These are phyloP conservation scores for Taphrina deformans DNA, from an alignment of 1,139 yeast genomes.

Conservation along the genomic window DNA sequence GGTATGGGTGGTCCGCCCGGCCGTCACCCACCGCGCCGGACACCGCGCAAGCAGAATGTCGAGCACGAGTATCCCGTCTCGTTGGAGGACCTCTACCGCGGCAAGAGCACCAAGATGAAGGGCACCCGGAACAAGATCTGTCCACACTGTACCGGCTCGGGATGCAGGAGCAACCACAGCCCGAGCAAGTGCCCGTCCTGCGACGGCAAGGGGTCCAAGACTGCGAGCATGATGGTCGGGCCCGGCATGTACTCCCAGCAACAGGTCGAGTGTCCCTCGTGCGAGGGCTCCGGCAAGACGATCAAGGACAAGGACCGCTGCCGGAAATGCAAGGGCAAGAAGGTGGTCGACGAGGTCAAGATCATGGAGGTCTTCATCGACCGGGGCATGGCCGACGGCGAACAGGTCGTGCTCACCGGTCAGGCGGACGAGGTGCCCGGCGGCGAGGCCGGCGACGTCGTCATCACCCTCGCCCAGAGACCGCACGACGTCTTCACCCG, in stretches of 20 bases:
- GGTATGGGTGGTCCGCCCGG: constrained; percentile 37
- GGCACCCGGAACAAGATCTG: constrained; percentile 75
- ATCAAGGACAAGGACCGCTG: constrained; percentile 65
- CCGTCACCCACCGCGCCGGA: constrained; percentile 27
- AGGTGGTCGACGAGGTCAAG: constrained; percentile 65
- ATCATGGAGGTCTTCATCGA: constrained; percentile 75
- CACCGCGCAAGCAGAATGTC: constrained; percentile 53
- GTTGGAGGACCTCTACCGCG: constrained; percentile 75
- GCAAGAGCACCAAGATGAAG: constrained; percentile 74
- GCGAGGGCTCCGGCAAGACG: constrained; percentile 70
- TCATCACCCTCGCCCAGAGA: constrained; percentile 58
- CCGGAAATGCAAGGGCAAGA: constrained; percentile 69
- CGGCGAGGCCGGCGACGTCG: constrained; percentile 73
- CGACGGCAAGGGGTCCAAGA: constrained; percentile 67
- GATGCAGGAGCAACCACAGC: constrained; percentile 58
- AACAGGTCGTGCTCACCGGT: constrained; percentile 59
- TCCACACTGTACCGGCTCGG: constrained; percentile 43
- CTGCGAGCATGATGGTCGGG: constrained; percentile 58
- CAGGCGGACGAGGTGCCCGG: constrained; percentile 82
- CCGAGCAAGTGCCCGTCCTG: constrained; percentile 64
- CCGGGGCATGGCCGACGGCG: constrained; percentile 68
- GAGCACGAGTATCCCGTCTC: constrained; percentile 62
- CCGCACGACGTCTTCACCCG: constrained; percentile 56
- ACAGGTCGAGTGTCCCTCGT: constrained; percentile 62
- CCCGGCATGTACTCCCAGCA: constrained; percentile 75